These are phyloP conservation scores for Rhipidocladum racemiflorum DNA, from an alignment of 176 grass and related monocot genomes.

Conservation along the genomic window DNA sequence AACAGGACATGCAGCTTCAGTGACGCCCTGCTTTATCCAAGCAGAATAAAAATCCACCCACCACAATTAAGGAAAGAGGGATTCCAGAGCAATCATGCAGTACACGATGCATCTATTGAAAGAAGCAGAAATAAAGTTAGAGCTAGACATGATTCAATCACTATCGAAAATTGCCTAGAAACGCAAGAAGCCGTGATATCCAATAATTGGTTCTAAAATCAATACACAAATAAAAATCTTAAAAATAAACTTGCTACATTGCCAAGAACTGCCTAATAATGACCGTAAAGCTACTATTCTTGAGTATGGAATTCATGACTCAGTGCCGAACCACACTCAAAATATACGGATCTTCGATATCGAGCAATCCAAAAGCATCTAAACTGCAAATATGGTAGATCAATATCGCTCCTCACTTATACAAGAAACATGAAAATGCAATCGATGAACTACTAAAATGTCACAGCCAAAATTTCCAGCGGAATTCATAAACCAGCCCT, in stretches of 20 bases:
- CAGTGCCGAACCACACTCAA: background rate
- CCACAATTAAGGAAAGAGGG: slow-evolving; percentile 18
- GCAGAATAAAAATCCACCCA: background rate
- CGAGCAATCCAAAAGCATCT: background rate
- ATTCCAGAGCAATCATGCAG: background rate
- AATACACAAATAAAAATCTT: background rate
- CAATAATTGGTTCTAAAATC: background rate
- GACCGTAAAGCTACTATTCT: background rate
- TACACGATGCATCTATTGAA: slow-evolving; percentile 24
- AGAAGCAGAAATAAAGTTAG: slow-evolving; percentile 11
- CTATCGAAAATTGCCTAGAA: slow-evolving; percentile 13
- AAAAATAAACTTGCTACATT: background rate
- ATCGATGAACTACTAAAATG: background rate
- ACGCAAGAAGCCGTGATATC: background rate
- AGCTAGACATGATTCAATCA: background rate
- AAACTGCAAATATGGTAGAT: background rate
- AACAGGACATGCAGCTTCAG: background rate
- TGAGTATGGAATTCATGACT: background rate
- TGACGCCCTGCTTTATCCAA: background rate
- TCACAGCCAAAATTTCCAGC: background rate
- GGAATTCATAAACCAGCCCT: background rate
- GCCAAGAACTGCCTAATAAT: background rate
- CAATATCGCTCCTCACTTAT: background rate
- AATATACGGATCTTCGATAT: background rate
- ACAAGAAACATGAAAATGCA: background rate